These are phyloP conservation scores for Hanseniaspora taiwanica DNA, from an alignment of 805 yeast genomes.

Conservation along the genomic window DNA sequence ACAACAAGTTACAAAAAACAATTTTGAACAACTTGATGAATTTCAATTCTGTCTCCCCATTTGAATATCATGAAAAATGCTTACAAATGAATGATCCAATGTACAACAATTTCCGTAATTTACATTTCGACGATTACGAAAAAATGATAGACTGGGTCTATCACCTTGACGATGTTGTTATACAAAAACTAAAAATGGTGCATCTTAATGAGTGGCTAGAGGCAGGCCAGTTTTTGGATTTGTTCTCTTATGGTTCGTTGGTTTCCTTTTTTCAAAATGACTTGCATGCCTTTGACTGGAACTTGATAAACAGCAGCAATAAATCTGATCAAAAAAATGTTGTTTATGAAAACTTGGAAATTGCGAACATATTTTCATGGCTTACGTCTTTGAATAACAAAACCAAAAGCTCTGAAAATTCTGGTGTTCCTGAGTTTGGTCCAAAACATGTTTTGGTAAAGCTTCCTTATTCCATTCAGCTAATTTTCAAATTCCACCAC, in stretches of 20 bases:
- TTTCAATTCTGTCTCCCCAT: slow-evolving; percentile 9
- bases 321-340: slow-evolving; percentile 11
- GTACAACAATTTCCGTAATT: slow-evolving; percentile 8
- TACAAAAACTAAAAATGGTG: slow-evolving; percentile 33
- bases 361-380: slow-evolving; percentile 63
- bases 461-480: slow-evolving; percentile 59
- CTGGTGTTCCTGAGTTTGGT: slow-evolving; percentile 23
- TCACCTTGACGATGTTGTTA: slow-evolving; percentile 48
- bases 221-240: slow-evolving; percentile 60
- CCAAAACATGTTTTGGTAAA: slow-evolving; percentile 11
- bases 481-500: slow-evolving; percentile 51
- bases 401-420: slow-evolving; percentile 22
- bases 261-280: slow-evolving; percentile 37
- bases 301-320: slow-evolving; percentile 16
- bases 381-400: slow-evolving; percentile 34
- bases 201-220: slow-evolving; percentile 67
- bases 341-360: slow-evolving; percentile 37
- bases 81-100: slow-evolving; percentile 21
- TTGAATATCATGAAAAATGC: slow-evolving; percentile 9
- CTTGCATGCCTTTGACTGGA: slow-evolving; percentile 9
- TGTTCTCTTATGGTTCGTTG: slow-evolving; percentile 44
- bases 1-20: slow-evolving; percentile 13
- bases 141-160: slow-evolving; percentile 50
- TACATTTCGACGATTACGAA: slow-evolving; percentile 15
- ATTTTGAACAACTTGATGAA: slow-evolving; percentile 12